Conservation (phyloP, 2,329 filamentous ascomycete genomes). For the Hymenoscyphus linearis region DNA sequence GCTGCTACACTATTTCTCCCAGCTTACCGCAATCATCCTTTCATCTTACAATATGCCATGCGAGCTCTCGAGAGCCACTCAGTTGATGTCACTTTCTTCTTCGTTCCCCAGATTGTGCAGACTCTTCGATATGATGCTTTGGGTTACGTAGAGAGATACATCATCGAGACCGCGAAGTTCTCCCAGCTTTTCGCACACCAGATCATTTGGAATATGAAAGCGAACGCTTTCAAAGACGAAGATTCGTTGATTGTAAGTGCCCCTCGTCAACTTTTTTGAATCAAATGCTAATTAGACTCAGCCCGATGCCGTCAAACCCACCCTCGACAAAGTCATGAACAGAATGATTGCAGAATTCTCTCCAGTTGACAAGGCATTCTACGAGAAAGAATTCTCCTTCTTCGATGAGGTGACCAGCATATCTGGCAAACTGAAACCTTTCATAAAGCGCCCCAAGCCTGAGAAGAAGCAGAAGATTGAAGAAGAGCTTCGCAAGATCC, state of each 20-base stretch:
- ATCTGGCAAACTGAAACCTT: slow-evolving; percentile 90
- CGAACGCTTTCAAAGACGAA: slow-evolving; percentile 96
- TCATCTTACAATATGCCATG: slow-evolving; percentile 95
- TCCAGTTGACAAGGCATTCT: slow-evolving; percentile 73
- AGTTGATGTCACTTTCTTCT: slow-evolving; percentile 98
- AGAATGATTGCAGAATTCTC: slow-evolving; percentile 82
- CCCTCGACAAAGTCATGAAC: slow-evolving; percentile 81
- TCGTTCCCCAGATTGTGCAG: slow-evolving; percentile 97
- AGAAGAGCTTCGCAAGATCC: slow-evolving; percentile 94
- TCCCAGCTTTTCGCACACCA: slow-evolving; percentile 99
- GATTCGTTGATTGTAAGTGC: slow-evolving; percentile 71
- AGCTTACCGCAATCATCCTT: slow-evolving; percentile 84
- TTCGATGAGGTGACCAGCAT: slow-evolving; percentile 95
- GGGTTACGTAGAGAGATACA: slow-evolving; percentile 94
- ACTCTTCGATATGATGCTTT: slow-evolving; percentile 86
- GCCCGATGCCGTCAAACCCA: slow-evolving; percentile 90
- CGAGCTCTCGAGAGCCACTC: slow-evolving; percentile 88
- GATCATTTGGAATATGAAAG: slow-evolving; percentile 99
- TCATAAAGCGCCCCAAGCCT: slow-evolving; percentile 85
- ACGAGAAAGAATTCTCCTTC: slow-evolving; percentile 93
- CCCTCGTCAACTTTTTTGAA: not conserved
- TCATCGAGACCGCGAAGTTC: slow-evolving; percentile 92
- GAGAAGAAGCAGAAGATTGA: slow-evolving; percentile 99
- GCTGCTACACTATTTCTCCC: slow-evolving; percentile 92
- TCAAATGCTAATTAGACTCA: slow-evolving; percentile 32